Percentiles rank a stretch among this genome's conserved stretches.
Evolutionary conservation across 2,329 filamentous ascomycete genomes (phyloP).

Genomic region (Blastomyces silverae): DNA sequence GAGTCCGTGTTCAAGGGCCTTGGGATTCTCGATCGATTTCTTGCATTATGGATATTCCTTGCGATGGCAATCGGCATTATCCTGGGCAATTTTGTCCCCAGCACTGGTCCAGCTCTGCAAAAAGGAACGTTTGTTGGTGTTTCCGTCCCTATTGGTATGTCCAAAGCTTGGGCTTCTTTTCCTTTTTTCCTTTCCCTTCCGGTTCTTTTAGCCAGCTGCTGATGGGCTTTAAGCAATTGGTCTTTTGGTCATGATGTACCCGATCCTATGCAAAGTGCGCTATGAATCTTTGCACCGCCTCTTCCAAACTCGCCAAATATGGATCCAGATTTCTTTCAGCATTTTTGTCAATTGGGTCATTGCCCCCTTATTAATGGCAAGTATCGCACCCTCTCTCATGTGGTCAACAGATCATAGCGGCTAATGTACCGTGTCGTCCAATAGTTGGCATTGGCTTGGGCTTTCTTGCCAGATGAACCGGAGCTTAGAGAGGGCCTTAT

Average conservation of each 20-base stretch:
- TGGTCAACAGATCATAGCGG: not conserved
- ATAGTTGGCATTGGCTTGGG: slow-evolving; percentile 47
- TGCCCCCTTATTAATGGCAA: slow-evolving; percentile 73
- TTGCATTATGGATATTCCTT: slow-evolving; percentile 68
- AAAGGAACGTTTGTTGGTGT: slow-evolving; percentile 66
- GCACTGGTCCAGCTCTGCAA: slow-evolving; percentile 56
- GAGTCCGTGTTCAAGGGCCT: slow-evolving; percentile 44
- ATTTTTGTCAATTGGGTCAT: slow-evolving; percentile 75
- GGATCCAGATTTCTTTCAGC: slow-evolving; percentile 73
- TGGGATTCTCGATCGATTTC: slow-evolving; percentile 55
- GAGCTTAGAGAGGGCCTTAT: slow-evolving; percentile 60
- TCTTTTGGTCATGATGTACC: slow-evolving; percentile 88
- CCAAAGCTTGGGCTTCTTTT: slow-evolving; percentile 22
- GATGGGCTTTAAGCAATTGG: slow-evolving; percentile 55
- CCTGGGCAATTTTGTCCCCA: slow-evolving; percentile 66
- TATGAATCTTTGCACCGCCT: slow-evolving; percentile 67
- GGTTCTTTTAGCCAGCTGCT: not conserved
- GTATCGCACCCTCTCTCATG: slow-evolving; percentile 14
- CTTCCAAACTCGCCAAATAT: slow-evolving; percentile 56
- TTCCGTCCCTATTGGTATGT: slow-evolving; percentile 58
- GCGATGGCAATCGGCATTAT: slow-evolving; percentile 71
- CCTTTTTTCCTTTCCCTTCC: not conserved
- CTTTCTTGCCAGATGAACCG: slow-evolving; percentile 47
- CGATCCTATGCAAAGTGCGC: slow-evolving; percentile 78
- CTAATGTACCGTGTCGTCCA: not conserved